These are phyloP conservation scores for Thalassiosira pacifica DNA, from an alignment of 352 stramenopile genomes.

Conservation along the genomic window DNA sequence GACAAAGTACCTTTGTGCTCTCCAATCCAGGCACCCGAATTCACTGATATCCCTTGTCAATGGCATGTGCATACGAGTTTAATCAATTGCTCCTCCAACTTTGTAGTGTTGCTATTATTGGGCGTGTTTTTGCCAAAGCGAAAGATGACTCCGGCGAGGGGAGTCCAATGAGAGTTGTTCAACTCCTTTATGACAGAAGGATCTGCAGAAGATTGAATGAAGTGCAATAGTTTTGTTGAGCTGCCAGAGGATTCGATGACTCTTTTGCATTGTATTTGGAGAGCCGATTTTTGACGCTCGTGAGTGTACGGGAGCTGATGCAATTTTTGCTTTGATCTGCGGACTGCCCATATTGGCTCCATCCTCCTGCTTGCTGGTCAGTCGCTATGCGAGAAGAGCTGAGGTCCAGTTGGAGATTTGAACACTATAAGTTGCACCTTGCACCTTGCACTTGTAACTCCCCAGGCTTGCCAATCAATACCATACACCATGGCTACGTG, in stretches of 20 bases:
- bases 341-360: no score
- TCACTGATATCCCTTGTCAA: slow-evolving; percentile 32
- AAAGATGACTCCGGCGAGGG: slow-evolving; percentile 53
- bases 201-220: slow-evolving; percentile 31
- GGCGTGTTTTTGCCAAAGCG: slow-evolving; percentile 52
- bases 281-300: slow-evolving; percentile 12
- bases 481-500: no score
- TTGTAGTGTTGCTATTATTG: slow-evolving; percentile 31
- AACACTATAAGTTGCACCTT: no score
- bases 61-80: slow-evolving; percentile 32
- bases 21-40: slow-evolving; percentile 46
- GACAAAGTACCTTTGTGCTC: slow-evolving; percentile 26
- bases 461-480: no score
- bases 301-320: background rate
- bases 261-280: slow-evolving; percentile 43
- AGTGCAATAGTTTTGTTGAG: slow-evolving; percentile 38
- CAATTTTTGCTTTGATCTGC: background rate
- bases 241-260: slow-evolving; percentile 51
- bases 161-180: slow-evolving; percentile 44
- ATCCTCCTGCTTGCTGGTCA: no score
- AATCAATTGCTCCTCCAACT: slow-evolving; percentile 33
- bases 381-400: no score
- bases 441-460: no score
- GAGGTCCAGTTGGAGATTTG: no score
- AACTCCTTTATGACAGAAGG: slow-evolving; percentile 36